Percentiles rank a stretch among this genome's conserved stretches.
phyloP scores from a whole-genome alignment of 805 yeast species.

The Schizosaccharomyces pombe region DNA sequence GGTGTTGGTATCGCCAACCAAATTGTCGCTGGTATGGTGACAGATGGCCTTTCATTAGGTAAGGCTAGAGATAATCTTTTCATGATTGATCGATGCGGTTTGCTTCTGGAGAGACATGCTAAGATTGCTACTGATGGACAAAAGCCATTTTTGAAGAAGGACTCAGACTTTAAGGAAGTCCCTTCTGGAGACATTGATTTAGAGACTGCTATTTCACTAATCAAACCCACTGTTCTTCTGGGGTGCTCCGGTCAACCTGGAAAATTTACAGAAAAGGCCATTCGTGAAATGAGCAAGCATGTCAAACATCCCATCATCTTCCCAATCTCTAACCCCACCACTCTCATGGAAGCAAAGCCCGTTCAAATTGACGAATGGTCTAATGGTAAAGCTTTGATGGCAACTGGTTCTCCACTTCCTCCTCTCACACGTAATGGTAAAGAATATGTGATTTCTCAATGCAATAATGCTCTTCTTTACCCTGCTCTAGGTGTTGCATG shows the following conservation, averaged over 20 bases:
- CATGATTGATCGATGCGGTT: slow-evolving; percentile 64
- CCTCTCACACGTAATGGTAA: slow-evolving; percentile 51
- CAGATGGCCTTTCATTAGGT: slow-evolving; percentile 48
- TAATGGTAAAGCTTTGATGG: slow-evolving; percentile 68
- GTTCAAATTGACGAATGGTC: slow-evolving; percentile 83
- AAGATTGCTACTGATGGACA: slow-evolving; percentile 42
- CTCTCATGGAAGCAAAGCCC: slow-evolving; percentile 85
- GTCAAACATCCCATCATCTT: slow-evolving; percentile 74
- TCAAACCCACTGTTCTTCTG: slow-evolving; percentile 75
- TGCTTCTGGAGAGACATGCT: slow-evolving; percentile 36
- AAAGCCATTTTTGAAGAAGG: slow-evolving; percentile 49
- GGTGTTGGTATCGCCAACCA: slow-evolving; percentile 94
- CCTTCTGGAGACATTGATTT: slow-evolving; percentile 39
- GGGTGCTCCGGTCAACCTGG: slow-evolving; percentile 94
- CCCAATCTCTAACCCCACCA: slow-evolving; percentile 90
- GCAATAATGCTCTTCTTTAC: slow-evolving; percentile 90
- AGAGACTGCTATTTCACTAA: slow-evolving; percentile 35
- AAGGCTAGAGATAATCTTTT: slow-evolving; percentile 55
- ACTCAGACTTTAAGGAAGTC: slow-evolving; percentile 28
- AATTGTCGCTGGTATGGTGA: slow-evolving; percentile 64
- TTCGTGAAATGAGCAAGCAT: slow-evolving; percentile 72
- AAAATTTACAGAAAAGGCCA: slow-evolving; percentile 68
- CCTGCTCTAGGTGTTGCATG: slow-evolving; percentile 97
- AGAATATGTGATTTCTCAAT: slow-evolving; percentile 53
- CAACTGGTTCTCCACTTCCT: slow-evolving; percentile 93